A percentile compares a stretch with the other conserved stretches of the same genome.
Conservation (phyloP, 495 filamentous ascomycete genomes). For the Neurospora cerealis region DNA sequence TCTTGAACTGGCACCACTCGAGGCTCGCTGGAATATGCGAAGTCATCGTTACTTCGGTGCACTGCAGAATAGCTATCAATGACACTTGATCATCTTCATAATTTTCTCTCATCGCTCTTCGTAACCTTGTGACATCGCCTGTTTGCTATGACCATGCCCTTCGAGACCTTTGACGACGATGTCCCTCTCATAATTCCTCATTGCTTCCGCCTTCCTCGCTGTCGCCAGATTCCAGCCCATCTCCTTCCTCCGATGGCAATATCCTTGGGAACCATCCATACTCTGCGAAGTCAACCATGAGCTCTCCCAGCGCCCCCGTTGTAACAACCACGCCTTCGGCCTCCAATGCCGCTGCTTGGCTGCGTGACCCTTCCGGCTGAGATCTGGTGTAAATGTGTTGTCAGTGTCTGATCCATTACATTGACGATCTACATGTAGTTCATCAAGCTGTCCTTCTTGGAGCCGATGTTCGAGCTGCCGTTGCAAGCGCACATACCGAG, state of each 20-base stretch:
- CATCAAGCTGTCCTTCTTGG: background rate
- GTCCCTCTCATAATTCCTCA: conserved; percentile 2
- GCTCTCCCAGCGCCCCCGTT: conserved; percentile 55
- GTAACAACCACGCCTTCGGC: conserved; percentile 61
- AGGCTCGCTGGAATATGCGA: background rate
- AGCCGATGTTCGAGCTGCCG: background rate
- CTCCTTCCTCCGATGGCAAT: conserved; percentile 41
- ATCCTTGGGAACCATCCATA: conserved; percentile 70
- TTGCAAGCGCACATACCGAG: conserved; percentile 42
- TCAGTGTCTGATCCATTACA: background rate
- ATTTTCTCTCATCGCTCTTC: background rate
- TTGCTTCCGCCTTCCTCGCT: conserved; percentile 9
- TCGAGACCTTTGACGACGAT: conserved; percentile 1
- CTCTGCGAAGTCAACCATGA: conserved; percentile 53
- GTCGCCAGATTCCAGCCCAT: conserved; percentile 7
- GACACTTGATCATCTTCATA: background rate
- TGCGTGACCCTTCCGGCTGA: conserved; percentile 51
- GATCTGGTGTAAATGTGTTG: conserved; percentile 35
- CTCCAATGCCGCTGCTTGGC: conserved; percentile 58
- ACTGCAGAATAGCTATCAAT: background rate
- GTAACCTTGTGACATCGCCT: background rate
- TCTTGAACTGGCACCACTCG: background rate
- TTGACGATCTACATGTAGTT: background rate
- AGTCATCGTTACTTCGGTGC: background rate
- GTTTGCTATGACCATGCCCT: conserved; percentile 1